These are phyloP conservation scores for Cladosporium cucumerinum DNA, from an alignment of 2,329 filamentous ascomycete genomes.

Conservation along the genomic window DNA sequence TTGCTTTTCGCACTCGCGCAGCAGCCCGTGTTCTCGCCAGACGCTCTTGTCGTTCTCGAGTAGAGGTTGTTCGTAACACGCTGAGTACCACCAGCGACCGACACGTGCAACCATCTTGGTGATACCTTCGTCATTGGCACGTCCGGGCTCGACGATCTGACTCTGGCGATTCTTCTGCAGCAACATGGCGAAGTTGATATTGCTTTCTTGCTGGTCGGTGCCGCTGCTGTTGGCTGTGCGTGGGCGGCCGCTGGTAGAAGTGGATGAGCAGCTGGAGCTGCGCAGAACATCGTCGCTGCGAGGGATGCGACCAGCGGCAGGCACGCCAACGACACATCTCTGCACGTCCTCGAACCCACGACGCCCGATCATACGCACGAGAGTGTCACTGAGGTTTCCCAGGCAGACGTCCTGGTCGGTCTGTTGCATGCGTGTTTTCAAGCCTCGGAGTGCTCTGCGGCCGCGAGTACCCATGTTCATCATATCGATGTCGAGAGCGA, in stretches of 20 bases:
- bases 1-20: conserved; percentile 81
- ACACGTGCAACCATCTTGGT: conserved; percentile 89
- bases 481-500: conserved; percentile 73
- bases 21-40: conserved; percentile 71
- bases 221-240: conserved; percentile 7
- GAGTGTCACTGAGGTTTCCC: conserved; percentile 49
- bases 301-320: conserved; percentile 57
- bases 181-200: conserved; percentile 29
- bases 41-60: conserved; percentile 58
- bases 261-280: conserved; percentile 25
- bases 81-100: conserved; percentile 93
- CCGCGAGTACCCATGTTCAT: conserved; percentile 76
- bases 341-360: conserved; percentile 71
- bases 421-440: conserved; percentile 68
- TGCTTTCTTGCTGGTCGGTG: conserved; percentile 14
- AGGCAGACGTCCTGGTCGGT: conserved; percentile 60
- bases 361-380: conserved; percentile 65
- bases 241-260: conserved; percentile 9
- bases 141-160: conserved; percentile 32
- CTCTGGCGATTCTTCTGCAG: conserved; percentile 45
- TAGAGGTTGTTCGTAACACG: conserved; percentile 72
- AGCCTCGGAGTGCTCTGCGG: conserved; percentile 62
- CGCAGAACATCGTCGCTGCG: conserved; percentile 33
- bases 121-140: conserved; percentile 72
- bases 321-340: conserved; percentile 73